Conservation (phyloP, 148 eudicot genomes). For the Silene conica region DNA sequence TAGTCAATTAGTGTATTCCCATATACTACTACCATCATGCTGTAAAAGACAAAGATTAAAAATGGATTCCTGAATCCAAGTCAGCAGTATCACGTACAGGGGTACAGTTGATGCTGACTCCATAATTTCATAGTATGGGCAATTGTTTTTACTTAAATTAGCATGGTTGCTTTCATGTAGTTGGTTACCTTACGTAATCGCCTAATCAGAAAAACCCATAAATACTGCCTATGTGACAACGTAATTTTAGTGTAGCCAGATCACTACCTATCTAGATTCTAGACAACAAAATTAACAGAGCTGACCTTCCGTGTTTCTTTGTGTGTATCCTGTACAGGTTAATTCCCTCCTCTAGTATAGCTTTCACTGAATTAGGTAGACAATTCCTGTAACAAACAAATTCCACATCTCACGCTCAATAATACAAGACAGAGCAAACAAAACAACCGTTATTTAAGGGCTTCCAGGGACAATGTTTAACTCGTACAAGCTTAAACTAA, state of each 20-base stretch:
- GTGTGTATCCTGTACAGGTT: slow-evolving; percentile 64
- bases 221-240: neutral
- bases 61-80: neutral
- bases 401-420: neutral
- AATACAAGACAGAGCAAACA: neutral
- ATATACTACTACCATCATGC: neutral
- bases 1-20: neutral
- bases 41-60: slow-evolving; percentile 3
- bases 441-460: neutral
- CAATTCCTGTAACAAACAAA: slow-evolving; percentile 37
- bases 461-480: neutral
- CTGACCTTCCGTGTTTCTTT: slow-evolving; percentile 69
- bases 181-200: neutral
- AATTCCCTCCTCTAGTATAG: slow-evolving; percentile 78
- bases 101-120: neutral
- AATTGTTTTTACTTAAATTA: neutral
- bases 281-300: slow-evolving; percentile 2
- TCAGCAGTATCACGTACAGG: neutral
- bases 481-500: neutral
- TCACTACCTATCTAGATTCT: neutral
- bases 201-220: neutral
- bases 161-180: neutral
- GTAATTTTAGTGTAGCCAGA: neutral
- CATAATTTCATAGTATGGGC: neutral
- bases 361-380: slow-evolving; percentile 64